A percentile compares a stretch with the other conserved stretches of the same genome.
These are phyloP conservation scores for Grigorovia jiainica DNA, from an alignment of 805 yeast genomes.

Conservation along the genomic window DNA sequence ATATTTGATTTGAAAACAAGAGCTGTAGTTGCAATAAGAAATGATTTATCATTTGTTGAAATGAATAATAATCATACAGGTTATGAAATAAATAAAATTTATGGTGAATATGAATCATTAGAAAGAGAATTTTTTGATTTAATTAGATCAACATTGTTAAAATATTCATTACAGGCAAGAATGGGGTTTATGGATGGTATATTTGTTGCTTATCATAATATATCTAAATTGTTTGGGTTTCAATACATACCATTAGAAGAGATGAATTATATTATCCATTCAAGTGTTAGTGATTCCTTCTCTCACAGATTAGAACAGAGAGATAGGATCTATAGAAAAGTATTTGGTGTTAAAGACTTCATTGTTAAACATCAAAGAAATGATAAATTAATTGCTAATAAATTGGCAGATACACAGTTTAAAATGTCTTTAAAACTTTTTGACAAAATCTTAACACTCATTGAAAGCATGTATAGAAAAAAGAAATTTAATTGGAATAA, in stretches of 20 bases:
- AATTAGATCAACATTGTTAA: slow-evolving; percentile 64
- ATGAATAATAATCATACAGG: slow-evolving; percentile 45
- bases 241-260: slow-evolving; percentile 72
- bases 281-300: slow-evolving; percentile 28
- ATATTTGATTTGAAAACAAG: slow-evolving; percentile 87
- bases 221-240: slow-evolving; percentile 74
- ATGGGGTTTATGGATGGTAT: slow-evolving; percentile 97
- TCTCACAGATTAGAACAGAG: slow-evolving; percentile 9
- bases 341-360: slow-evolving; percentile 17
- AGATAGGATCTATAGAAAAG: slow-evolving; percentile 8
- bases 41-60: slow-evolving; percentile 59
- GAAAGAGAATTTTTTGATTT: slow-evolving; percentile 74
- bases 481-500: slow-evolving; percentile 13
- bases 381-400: slow-evolving; percentile 20
- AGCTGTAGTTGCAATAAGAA: slow-evolving; percentile 79
- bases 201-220: slow-evolving; percentile 83
- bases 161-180: slow-evolving; percentile 84
- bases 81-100: slow-evolving; percentile 53
- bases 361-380: slow-evolving; percentile 14
- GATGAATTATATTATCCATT: slow-evolving; percentile 57
- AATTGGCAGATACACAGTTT: slow-evolving; percentile 61
- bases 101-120: slow-evolving; percentile 70
- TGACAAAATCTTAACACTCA: slow-evolving; percentile 33
- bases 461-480: slow-evolving; percentile 24
- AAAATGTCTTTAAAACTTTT: slow-evolving; percentile 47